Conservation (phyloP, 352 stramenopile genomes). For the Pythium monospermum region DNA sequence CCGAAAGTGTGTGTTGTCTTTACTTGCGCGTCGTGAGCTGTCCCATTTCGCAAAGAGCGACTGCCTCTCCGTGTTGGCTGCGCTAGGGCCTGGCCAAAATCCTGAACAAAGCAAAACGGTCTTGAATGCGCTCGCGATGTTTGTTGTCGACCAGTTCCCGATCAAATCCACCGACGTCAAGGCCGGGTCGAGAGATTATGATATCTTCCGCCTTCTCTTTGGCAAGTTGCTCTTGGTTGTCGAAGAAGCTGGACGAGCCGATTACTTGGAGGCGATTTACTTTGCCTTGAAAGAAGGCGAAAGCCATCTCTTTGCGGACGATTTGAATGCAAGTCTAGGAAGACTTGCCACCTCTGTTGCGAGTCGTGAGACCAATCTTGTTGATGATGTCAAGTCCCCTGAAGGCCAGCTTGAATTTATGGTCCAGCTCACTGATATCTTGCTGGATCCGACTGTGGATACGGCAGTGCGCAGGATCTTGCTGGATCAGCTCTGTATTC, state of each 20-base stretch:
- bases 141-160: conserved; percentile 73
- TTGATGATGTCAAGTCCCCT: neutral
- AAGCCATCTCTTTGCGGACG: conserved; percentile 42
- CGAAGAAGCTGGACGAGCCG: conserved; percentile 38
- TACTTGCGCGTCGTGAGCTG: conserved; percentile 32
- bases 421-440: conserved; percentile 12
- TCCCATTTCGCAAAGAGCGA: conserved; percentile 64
- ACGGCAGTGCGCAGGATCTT: conserved; percentile 11
- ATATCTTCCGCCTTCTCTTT: conserved; percentile 56
- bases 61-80: conserved; percentile 37
- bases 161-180: conserved; percentile 69
- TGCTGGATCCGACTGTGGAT: conserved; percentile 14
- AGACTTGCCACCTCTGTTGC: conserved; percentile 24
- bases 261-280: conserved; percentile 48
- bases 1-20: conserved; percentile 22
- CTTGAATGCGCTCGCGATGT: conserved; percentile 32
- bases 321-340: conserved; percentile 45
- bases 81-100: conserved; percentile 20
- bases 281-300: conserved; percentile 60
- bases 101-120: conserved; percentile 10
- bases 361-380: neutral
- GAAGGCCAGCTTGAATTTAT: conserved; percentile 9
- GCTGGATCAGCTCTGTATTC: conserved; percentile 20
- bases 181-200: conserved; percentile 54
- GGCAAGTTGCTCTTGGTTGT: conserved; percentile 45